Conservation (phyloP, 257 asterid species). For the Salvia hispanica region DNA sequence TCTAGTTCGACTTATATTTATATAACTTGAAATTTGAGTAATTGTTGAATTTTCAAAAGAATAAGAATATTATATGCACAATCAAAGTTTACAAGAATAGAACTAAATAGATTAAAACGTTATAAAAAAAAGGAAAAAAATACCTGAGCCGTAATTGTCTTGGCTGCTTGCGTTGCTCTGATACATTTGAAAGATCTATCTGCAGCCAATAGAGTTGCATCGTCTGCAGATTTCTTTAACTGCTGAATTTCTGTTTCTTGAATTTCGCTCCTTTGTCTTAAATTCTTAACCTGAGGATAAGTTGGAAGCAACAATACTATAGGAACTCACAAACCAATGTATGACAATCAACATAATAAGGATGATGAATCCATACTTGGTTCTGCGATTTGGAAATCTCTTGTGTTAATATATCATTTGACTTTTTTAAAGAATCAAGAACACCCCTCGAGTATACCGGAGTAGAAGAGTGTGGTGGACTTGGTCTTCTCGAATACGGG, state of each 20-base stretch:
- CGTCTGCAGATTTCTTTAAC: constrained; percentile 53
- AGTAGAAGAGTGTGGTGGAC: constrained; percentile 81
- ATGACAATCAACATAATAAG: constrained; percentile 4
- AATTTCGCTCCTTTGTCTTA: constrained; percentile 65
- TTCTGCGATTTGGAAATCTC: constrained; percentile 70
- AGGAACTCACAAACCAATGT: constrained; percentile 10
- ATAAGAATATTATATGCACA: too few relatives aligned
- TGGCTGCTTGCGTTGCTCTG: constrained; percentile 57
- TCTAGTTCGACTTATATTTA: too few relatives aligned
- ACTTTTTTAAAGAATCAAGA: constrained; percentile 72
- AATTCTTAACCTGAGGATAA: constrained; percentile 50
- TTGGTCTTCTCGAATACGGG: constrained; percentile 86
- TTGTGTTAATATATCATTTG: constrained; percentile 73
- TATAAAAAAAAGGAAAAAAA: constrained; percentile 2
- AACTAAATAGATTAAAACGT: neutral
- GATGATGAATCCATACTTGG: constrained; percentile 50
- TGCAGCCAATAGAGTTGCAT: constrained; percentile 56
- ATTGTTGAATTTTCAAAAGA: too few relatives aligned
- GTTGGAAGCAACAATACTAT: neutral
- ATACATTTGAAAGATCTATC: constrained; percentile 62
- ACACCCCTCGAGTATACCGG: constrained; percentile 84
- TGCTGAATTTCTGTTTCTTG: constrained; percentile 70
- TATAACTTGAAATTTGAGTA: too few relatives aligned
- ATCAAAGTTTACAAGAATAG: too few relatives aligned
- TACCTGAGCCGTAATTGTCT: constrained; percentile 67